Percentiles rank a stretch among this genome's conserved stretches.
Evolutionary conservation across 1,284 basidiomycete species (phyloP).

Genomic region (Cutaneotrichosporon arboriforme): DNA sequence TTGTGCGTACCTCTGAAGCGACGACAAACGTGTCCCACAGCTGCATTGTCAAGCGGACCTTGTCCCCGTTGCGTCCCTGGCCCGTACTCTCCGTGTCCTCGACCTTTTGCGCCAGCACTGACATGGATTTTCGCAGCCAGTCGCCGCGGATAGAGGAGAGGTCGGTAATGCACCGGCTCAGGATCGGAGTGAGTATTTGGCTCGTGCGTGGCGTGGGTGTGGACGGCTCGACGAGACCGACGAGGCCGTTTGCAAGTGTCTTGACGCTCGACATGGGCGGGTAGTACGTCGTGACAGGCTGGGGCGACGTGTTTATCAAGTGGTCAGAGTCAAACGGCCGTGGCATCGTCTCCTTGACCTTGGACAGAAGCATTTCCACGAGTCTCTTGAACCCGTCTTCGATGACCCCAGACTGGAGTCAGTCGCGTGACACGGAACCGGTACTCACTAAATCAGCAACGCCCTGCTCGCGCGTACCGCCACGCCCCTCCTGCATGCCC

Average conservation of each 20-base stretch:
- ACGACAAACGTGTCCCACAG: constrained; percentile 37
- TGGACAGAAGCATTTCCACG: constrained; percentile 32
- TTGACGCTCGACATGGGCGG: constrained; percentile 25
- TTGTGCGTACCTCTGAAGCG: constrained; percentile 34
- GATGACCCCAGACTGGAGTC: constrained; percentile 25
- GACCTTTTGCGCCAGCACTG: constrained; percentile 20
- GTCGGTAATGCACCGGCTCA: constrained; percentile 22
- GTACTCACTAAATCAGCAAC: constrained; percentile 39
- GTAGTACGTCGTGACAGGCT: constrained; percentile 35
- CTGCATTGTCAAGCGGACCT: constrained; percentile 28
- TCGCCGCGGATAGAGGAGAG: constrained; percentile 32
- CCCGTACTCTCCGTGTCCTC: constrained; percentile 37
- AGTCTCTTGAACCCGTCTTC: constrained; percentile 36
- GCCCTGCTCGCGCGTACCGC: constrained; percentile 39
- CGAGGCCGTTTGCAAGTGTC: constrained; percentile 21
- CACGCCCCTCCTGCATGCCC: constrained; percentile 37
- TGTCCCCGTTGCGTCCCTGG: constrained; percentile 30
- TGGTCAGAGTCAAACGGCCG: constrained; percentile 10
- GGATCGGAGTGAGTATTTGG: constrained; percentile 24
- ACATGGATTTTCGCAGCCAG: constrained; percentile 30
- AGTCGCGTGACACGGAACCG: neutral
- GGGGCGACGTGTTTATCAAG: constrained; percentile 20
- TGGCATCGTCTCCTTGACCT: constrained; percentile 20
- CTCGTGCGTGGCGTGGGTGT: constrained; percentile 26
- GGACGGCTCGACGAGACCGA: constrained; percentile 20